Evolutionary conservation across 73 alveolate genomes (phyloP).

Genomic region (Paramecium tetraurelia): DNA sequence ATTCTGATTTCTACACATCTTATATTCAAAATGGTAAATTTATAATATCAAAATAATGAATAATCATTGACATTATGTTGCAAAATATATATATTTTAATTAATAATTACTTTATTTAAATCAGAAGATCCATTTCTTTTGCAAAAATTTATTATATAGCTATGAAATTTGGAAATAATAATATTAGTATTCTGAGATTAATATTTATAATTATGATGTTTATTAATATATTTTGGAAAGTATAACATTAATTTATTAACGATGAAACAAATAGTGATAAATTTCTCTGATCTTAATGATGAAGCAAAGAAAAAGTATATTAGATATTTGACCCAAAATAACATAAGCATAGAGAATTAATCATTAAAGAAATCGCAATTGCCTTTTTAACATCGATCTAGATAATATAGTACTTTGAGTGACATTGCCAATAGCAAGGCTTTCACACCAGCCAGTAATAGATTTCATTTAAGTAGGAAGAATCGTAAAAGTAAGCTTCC

Average conservation of each 20-base stretch:
- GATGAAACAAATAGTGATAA: constrained; percentile 29
- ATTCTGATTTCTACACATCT: not conserved
- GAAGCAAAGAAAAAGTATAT: constrained; percentile 16
- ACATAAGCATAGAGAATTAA: not conserved
- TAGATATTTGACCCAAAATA: not conserved
- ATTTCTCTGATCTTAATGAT: constrained; percentile 15
- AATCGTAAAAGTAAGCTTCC: not conserved
- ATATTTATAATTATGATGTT: not conserved
- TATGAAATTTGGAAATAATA: too few relatives aligned
- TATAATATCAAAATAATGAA: too few relatives aligned
- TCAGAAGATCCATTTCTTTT: not conserved
- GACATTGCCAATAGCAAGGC: constrained; percentile 9
- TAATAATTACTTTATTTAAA: not conserved
- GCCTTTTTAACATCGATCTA: not conserved
- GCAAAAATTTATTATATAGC: too few relatives aligned
- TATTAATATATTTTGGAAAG: not conserved
- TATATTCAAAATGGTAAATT: not conserved
- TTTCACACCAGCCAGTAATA: constrained; percentile 36
- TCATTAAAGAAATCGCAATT: not conserved
- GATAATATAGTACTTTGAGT: constrained; percentile 23
- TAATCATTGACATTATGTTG: not conserved
- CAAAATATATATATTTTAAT: too few relatives aligned
- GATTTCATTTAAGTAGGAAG: not conserved
- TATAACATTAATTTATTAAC: not conserved
- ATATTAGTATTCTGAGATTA: not conserved